These are phyloP conservation scores for Euphorbia pulcherrima DNA, from an alignment of 345 rosid genomes.

Conservation along the genomic window DNA sequence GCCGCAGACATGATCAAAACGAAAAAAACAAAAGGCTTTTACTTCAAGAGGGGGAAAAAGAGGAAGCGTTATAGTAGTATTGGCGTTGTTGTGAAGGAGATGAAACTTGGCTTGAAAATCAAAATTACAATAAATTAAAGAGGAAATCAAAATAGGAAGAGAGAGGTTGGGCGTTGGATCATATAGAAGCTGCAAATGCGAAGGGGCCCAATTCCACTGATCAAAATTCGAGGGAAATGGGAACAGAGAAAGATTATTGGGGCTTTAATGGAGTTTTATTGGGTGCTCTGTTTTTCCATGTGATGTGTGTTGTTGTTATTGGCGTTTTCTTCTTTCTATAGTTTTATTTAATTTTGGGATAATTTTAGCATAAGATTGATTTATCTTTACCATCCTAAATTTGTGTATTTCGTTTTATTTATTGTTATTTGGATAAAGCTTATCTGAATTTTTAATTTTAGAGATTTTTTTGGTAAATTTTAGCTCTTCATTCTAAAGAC, in stretches of 20 bases:
- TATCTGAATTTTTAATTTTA: no score
- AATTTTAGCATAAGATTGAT: background rate
- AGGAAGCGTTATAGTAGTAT: constrained; percentile 1
- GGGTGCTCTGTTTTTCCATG: constrained; percentile 7
- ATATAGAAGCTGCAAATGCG: background rate
- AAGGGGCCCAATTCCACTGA: background rate
- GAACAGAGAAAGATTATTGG: background rate
- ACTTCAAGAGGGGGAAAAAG: background rate
- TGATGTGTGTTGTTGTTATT: constrained; percentile 1
- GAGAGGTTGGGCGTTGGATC: constrained; percentile 5
- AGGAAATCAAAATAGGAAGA: background rate
- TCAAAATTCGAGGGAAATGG: background rate
- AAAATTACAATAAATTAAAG: background rate
- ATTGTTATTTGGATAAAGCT: no score
- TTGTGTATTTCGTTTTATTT: background rate
- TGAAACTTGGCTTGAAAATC: background rate
- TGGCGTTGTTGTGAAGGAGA: constrained; percentile 23
- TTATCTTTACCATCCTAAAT: background rate
- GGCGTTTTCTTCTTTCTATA: background rate
- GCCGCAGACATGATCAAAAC: constrained; percentile 10
- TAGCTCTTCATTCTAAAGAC: no score
- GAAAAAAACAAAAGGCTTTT: background rate
- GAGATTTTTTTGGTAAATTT: no score
- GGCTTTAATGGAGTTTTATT: background rate
- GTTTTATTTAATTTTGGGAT: background rate